Conservation (phyloP, 352 stramenopile species). For the Phytophthora colocasiae region DNA sequence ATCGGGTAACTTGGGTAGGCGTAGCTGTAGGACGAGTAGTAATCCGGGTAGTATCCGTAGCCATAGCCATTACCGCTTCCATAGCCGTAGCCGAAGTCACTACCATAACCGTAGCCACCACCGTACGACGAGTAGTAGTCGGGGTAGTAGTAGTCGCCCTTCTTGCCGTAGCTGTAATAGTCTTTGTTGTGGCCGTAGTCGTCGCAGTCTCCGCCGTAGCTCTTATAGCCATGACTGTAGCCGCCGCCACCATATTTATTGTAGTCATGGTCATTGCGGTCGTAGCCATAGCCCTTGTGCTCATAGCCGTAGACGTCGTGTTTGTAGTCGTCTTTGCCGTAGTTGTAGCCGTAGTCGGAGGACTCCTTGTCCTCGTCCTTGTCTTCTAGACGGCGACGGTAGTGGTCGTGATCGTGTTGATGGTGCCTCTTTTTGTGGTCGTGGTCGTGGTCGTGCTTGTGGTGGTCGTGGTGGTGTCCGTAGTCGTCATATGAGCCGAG, state of each 20-base stretch:
- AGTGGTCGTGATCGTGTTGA: background rate
- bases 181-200: background rate
- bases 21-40: too few species aligned
- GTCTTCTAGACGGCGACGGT: constrained; percentile 12
- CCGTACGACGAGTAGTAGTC: too few species aligned
- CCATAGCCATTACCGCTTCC: background rate
- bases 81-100: too few species aligned
- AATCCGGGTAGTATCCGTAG: background rate
- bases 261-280: background rate
- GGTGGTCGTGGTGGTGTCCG: too few species aligned
- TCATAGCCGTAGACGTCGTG: too few species aligned
- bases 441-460: background rate
- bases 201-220: constrained; percentile 11
- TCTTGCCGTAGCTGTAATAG: background rate
- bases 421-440: constrained; percentile 8
- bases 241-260: too few species aligned
- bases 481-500: background rate
- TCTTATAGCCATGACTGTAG: background rate
- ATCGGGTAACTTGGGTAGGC: too few species aligned
- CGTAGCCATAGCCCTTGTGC: background rate
- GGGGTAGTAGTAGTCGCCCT: background rate
- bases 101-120: background rate
- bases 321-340: too few species aligned
- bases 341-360: too few species aligned
- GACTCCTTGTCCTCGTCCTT: too few species aligned